Evolutionary conservation across 2,329 filamentous ascomycete species (phyloP).

Genomic region (Paraconiothyrium brasiliense): DNA sequence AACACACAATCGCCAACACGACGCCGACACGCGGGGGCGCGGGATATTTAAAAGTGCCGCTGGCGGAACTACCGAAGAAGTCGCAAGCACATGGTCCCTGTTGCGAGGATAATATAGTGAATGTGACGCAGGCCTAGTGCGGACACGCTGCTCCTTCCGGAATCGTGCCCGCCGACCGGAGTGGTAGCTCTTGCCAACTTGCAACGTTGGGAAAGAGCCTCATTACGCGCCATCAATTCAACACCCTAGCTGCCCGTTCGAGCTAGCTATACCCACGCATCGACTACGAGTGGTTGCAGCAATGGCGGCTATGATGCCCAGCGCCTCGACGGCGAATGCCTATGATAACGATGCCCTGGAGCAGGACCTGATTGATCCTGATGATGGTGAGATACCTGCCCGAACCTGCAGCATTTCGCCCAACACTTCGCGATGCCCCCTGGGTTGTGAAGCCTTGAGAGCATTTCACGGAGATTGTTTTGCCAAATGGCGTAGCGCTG

Average conservation of each 20-base stretch:
- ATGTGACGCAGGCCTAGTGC: constrained; percentile 35
- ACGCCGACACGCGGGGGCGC: constrained; percentile 18
- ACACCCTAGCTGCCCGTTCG: constrained; percentile 32
- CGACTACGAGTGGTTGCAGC: constrained; percentile 13
- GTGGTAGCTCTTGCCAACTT: constrained; percentile 27
- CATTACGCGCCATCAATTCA: constrained; percentile 27
- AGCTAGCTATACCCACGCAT: constrained; percentile 27
- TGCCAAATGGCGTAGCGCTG: not conserved
- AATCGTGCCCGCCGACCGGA: constrained; percentile 29
- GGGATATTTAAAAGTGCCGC: constrained; percentile 29
- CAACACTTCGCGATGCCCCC: constrained; percentile 9
- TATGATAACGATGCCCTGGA: constrained; percentile 59
- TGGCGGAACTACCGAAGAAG: constrained; percentile 23
- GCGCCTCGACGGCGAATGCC: constrained; percentile 49
- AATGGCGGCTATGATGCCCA: constrained; percentile 59
- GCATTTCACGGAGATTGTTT: not conserved
- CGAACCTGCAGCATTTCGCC: constrained; percentile 15
- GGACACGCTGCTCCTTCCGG: constrained; percentile 34
- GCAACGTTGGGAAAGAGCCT: constrained; percentile 37
- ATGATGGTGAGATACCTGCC: constrained; percentile 55
- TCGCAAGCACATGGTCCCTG: constrained; percentile 16
- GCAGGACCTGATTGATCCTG: constrained; percentile 62
- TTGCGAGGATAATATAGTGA: constrained; percentile 37
- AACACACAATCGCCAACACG: constrained; percentile 16
- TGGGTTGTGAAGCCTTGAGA: constrained; percentile 6